Evolutionary conservation across 352 stramenopile genomes (phyloP).

Genomic region (Globisporangium mamillatum): DNA sequence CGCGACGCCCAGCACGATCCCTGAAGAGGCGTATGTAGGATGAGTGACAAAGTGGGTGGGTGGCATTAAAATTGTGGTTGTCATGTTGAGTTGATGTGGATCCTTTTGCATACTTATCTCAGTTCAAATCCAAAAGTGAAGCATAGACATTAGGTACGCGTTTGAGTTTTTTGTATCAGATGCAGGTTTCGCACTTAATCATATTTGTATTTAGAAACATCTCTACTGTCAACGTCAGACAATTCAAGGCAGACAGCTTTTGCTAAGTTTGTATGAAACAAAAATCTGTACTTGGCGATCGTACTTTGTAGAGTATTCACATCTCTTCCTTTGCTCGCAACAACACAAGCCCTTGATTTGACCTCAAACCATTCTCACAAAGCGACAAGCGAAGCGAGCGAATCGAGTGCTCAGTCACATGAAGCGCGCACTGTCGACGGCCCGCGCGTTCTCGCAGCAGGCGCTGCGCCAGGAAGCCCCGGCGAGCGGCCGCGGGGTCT

Average conservation of each 20-base stretch:
- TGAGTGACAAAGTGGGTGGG: not conserved
- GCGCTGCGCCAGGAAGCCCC: constrained; percentile 43
- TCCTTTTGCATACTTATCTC: no score
- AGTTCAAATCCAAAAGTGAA: not conserved
- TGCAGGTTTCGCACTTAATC: not conserved
- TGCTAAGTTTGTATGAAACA: not conserved
- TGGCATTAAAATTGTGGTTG: not conserved
- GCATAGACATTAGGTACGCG: not conserved
- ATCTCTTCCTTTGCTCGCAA: not conserved
- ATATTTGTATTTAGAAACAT: not conserved
- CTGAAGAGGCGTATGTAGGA: constrained; percentile 1
- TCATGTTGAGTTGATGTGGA: not conserved
- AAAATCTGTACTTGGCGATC: not conserved
- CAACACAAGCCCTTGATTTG: not conserved
- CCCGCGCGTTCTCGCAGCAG: constrained; percentile 60
- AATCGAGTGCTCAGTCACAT: constrained; percentile 15
- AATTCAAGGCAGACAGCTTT: not conserved
- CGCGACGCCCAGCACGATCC: constrained; percentile 8
- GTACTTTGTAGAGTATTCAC: not conserved
- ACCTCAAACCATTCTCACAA: not conserved
- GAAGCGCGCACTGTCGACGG: constrained; percentile 30
- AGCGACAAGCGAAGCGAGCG: not conserved
- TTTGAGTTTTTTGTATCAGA: not conserved
- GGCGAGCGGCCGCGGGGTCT: constrained; percentile 31
- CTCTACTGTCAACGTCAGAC: no score